Base-by-base conservation (phyloP, 2,329 filamentous ascomycete species). In the Bimuria novae-zelandiae region DNA sequence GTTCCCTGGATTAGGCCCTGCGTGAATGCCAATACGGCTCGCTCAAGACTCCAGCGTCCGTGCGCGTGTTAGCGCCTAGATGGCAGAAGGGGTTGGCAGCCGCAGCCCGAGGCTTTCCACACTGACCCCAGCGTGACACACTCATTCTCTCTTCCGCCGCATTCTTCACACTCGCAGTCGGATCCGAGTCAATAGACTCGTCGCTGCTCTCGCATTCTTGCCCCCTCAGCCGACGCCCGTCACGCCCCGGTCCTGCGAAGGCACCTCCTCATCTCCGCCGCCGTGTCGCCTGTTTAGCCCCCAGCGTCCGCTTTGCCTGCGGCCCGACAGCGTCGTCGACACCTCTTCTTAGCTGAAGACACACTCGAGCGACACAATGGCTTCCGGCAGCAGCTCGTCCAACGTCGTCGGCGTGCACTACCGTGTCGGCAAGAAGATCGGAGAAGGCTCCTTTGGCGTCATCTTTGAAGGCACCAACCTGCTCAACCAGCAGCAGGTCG, bases 351-450 rank as follows among this genome's bases (percentile, higher is more conserved):
- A 39, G 43, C 53, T 52, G 49, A 39, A 40, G 30, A 35, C 36
- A 39, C 25, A 27, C 29, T 27, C 29, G 39, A 19, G 23, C 49
- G 42, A 52, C 56, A 64, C 69, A 73, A 94, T 94, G 90, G 86
- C 90, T 54, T 92, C 90, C 89, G 87, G 90, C 58, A 93, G 89
- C 61, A 91, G 89, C 55, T 94, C 90, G 60, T 96, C 92, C 57
- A 97, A 97, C 78, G 94, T 99, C 65, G 94, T 97, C 70, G 94
- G 94, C 74, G 94, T 99, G 64, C 94, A 99, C 80, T 99, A 99
- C 78, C 86, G 94, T 63, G 94, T 99, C 63, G 94, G 94, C 69
- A 97, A 97, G 85, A 99, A 99, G 82, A 97, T 99, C 67, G 94
- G 94, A 75, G 94, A 97, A 84, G 93, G 93, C 62, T 96, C 92